These are phyloP conservation scores for Stachybotrys chartarum DNA, from an alignment of 2,329 filamentous ascomycete genomes.

Conservation along the genomic window DNA sequence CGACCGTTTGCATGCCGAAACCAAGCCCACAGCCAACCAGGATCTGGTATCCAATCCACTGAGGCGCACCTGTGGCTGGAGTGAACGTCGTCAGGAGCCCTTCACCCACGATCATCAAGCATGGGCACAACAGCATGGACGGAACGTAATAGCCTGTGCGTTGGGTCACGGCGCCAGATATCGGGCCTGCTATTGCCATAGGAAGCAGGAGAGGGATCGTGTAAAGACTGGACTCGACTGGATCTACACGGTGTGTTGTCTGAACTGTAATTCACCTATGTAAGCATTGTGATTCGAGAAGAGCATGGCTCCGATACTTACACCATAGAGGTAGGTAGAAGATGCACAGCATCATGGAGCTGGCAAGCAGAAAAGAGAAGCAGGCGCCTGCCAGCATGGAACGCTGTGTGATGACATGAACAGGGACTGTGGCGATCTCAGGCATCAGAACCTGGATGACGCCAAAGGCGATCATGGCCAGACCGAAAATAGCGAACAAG, in stretches of 20 bases:
- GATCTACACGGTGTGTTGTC: slow-evolving; percentile 43
- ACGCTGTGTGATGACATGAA: slow-evolving; percentile 45
- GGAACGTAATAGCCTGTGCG: slow-evolving; percentile 54
- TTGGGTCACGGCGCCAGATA: slow-evolving; percentile 41
- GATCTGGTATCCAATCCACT: slow-evolving; percentile 56
- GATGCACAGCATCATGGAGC: slow-evolving; percentile 45
- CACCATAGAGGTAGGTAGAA: slow-evolving; percentile 51
- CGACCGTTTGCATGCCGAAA: slow-evolving; percentile 49
- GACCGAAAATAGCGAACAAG: slow-evolving; percentile 43
- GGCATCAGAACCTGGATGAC: slow-evolving; percentile 45
- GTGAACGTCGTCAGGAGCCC: slow-evolving; percentile 52
- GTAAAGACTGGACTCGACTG: slow-evolving; percentile 49
- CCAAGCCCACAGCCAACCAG: slow-evolving; percentile 53
- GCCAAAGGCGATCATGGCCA: slow-evolving; percentile 39
- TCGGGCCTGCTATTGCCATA: slow-evolving; percentile 43
- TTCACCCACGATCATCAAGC: slow-evolving; percentile 42
- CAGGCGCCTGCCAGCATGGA: slow-evolving; percentile 42
- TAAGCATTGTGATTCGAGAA: slow-evolving; percentile 8
- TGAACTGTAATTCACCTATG: slow-evolving; percentile 33
- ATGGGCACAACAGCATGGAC: slow-evolving; percentile 44
- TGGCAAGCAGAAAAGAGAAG: slow-evolving; percentile 39
- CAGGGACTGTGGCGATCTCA: slow-evolving; percentile 49
- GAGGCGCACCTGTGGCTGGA: slow-evolving; percentile 34
- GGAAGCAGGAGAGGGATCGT: slow-evolving; percentile 50
- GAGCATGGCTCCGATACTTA: slow-evolving; percentile 21